These are phyloP conservation scores for Eleusine coracana DNA, from an alignment of 176 grass and related monocot genomes.

Conservation along the genomic window DNA sequence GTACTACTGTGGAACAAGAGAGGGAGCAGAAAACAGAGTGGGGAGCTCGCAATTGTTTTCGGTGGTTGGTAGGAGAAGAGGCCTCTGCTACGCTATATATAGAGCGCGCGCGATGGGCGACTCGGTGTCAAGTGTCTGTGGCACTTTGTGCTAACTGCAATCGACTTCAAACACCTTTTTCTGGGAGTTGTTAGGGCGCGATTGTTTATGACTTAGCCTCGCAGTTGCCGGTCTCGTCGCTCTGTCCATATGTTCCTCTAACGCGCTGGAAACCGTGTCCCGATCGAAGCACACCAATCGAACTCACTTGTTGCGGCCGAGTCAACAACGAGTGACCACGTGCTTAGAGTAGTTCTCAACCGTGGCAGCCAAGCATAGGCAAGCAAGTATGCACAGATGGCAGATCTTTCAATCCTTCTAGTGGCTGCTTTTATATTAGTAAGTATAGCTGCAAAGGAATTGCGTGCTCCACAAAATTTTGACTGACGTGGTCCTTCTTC, in stretches of 20 bases:
- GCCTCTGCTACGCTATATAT: background rate
- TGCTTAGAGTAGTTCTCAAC: background rate
- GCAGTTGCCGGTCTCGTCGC: background rate
- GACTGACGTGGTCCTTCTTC: too few relatives aligned
- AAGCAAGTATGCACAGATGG: background rate
- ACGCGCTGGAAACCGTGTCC: background rate
- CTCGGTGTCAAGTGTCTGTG: background rate
- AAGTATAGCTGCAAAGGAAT: too few relatives aligned
- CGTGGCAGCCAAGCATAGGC: background rate
- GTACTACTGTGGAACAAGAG: background rate
- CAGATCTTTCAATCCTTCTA: background rate
- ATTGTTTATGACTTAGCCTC: background rate
- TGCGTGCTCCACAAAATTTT: too few relatives aligned
- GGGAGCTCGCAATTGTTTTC: background rate
- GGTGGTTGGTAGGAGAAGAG: background rate
- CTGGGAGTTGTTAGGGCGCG: background rate
- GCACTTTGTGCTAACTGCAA: background rate
- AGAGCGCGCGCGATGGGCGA: background rate
- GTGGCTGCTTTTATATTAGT: background rate
- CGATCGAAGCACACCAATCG: background rate
- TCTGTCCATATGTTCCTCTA: background rate
- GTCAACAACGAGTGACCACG: background rate
- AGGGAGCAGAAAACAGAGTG: background rate
- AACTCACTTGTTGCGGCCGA: background rate
- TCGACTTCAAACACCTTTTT: background rate